A percentile compares a stretch with the other conserved stretches of the same genome.
Conservation (phyloP, 352 stramenopile species). For the Vaucheria bursata region DNA sequence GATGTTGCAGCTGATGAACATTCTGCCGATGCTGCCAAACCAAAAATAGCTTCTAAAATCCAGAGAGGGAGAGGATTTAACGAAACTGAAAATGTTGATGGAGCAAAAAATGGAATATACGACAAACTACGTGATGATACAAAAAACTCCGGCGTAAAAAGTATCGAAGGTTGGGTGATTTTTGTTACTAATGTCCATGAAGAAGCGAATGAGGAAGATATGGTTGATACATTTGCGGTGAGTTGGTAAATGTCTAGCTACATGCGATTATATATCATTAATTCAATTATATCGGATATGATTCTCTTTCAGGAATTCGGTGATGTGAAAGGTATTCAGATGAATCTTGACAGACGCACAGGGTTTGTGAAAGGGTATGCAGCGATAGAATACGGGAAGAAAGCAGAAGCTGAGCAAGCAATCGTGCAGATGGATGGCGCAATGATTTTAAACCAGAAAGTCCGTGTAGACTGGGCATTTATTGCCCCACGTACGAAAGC, state of each 20-base stretch:
- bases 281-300: too few relatives aligned
- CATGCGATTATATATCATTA: too few relatives aligned
- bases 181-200: conserved; percentile 89
- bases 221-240: conserved; percentile 79
- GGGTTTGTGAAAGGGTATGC: conserved; percentile 90
- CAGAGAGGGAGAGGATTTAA: background rate
- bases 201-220: conserved; percentile 88
- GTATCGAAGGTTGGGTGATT: conserved; percentile 87
- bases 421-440: conserved; percentile 82
- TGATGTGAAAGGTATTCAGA: conserved; percentile 86
- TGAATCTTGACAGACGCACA: conserved; percentile 86
- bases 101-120: background rate
- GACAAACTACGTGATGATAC: background rate
- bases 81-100: background rate
- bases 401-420: conserved; percentile 74
- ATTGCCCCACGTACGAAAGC: background rate
- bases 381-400: conserved; percentile 81
- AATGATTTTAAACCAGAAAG: conserved; percentile 72
- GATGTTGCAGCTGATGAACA: too few relatives aligned
- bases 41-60: background rate
- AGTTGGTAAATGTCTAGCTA: too few relatives aligned
- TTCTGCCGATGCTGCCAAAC: background rate
- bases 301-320: conserved; percentile 73
- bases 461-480: conserved; percentile 81
- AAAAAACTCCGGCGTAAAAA: background rate